Evolutionary conservation across 495 filamentous ascomycete species (phyloP).

Genomic region (Penicillium cinerascens): DNA sequence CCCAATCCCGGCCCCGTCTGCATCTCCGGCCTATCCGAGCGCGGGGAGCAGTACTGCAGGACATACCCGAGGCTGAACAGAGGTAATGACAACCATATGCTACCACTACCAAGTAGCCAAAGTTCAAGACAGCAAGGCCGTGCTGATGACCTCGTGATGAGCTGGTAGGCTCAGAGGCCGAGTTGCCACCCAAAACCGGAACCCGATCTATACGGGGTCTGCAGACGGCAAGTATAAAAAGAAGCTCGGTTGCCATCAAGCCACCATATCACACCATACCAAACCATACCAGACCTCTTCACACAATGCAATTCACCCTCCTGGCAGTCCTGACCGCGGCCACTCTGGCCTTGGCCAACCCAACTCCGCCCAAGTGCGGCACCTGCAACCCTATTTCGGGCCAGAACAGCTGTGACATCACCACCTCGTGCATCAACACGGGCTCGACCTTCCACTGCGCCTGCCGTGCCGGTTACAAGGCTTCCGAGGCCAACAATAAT

Average conservation of each 20-base stretch:
- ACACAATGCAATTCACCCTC: slow-evolving; percentile 26
- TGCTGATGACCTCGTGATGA: slow-evolving; percentile 13
- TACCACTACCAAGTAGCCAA: neutral
- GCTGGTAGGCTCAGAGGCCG: neutral
- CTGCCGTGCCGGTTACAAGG: slow-evolving; percentile 65
- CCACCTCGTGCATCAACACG: slow-evolving; percentile 53
- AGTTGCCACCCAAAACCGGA: neutral
- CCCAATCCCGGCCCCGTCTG: slow-evolving; percentile 7
- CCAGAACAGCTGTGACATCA: slow-evolving; percentile 40
- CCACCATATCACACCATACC: neutral
- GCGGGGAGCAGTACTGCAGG: neutral
- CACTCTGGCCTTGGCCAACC: slow-evolving; percentile 22
- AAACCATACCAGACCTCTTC: neutral
- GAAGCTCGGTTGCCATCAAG: neutral
- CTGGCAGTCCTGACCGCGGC: slow-evolving; percentile 20
- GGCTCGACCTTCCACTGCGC: slow-evolving; percentile 75
- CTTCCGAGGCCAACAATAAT: slow-evolving; percentile 34
- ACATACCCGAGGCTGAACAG: neutral
- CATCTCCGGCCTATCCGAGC: slow-evolving; percentile 13
- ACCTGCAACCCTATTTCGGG: slow-evolving; percentile 45
- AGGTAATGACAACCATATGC: neutral
- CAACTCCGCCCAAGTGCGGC: slow-evolving; percentile 27
- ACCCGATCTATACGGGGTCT: neutral
- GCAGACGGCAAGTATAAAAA: slow-evolving; percentile 14
- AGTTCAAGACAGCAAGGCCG: neutral